Percentiles rank a stretch among this genome's conserved stretches.
phyloP scores from a whole-genome alignment of 2,329 filamentous ascomycete genomes.

The Ophiosphaerella narmari region DNA sequence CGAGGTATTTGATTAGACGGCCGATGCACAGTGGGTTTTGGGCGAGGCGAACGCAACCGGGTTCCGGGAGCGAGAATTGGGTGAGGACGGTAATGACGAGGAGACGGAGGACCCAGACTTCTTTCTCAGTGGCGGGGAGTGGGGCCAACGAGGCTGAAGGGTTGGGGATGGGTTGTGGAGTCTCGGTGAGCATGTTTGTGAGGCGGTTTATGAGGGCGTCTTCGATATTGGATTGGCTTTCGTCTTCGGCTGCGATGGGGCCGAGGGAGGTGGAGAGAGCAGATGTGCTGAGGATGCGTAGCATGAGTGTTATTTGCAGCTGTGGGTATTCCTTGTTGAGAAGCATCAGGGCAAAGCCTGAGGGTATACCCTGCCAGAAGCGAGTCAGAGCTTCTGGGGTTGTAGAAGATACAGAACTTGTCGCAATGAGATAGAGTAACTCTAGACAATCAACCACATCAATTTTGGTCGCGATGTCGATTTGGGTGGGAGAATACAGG shows the following conservation, averaged over 20 bases:
- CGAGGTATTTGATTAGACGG: slow-evolving; percentile 73
- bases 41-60: slow-evolving; percentile 69
- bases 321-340: slow-evolving; percentile 69
- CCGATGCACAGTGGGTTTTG: slow-evolving; percentile 72
- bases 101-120: slow-evolving; percentile 54
- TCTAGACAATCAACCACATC: slow-evolving; percentile 67
- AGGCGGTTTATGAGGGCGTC: slow-evolving; percentile 64
- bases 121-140: slow-evolving; percentile 24
- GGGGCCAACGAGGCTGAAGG: slow-evolving; percentile 8
- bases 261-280: slow-evolving; percentile 68
- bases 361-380: slow-evolving; percentile 72
- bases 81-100: slow-evolving; percentile 54
- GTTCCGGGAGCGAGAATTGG: slow-evolving; percentile 63
- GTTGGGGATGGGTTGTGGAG: slow-evolving; percentile 45
- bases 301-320: slow-evolving; percentile 65
- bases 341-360: slow-evolving; percentile 69
- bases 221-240: slow-evolving; percentile 46
- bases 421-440: slow-evolving; percentile 66
- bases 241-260: slow-evolving; percentile 60
- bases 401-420: slow-evolving; percentile 58
- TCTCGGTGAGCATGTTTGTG: slow-evolving; percentile 65
- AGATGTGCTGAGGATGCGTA: slow-evolving; percentile 70
- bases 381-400: slow-evolving; percentile 46
- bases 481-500: slow-evolving; percentile 46
- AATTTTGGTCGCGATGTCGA: slow-evolving; percentile 61